Evolutionary conservation across 75 land plant species (phyloP).

Genomic region (Picea glauca): DNA sequence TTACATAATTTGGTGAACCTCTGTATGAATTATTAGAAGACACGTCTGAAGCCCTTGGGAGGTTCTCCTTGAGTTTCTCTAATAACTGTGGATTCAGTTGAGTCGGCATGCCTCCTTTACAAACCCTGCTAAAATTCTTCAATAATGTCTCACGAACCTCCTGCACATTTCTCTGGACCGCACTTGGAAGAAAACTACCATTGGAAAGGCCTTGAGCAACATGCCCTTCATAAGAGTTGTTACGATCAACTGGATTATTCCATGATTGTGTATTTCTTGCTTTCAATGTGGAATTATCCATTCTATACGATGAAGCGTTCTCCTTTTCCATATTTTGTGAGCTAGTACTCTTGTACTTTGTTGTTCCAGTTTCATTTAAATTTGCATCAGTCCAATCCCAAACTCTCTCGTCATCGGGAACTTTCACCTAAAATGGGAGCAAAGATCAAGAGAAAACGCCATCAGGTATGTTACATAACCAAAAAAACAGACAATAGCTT

Average conservation of each 20-base stretch:
- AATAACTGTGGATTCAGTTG: conserved; percentile 2
- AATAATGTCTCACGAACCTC: conserved; percentile 16
- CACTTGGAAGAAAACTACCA: not conserved
- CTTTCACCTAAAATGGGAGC: conserved; percentile 40
- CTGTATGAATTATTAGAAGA: conserved; percentile 10
- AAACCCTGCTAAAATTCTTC: conserved; percentile 19
- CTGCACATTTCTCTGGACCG: conserved; percentile 13
- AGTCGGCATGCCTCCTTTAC: conserved; percentile 10
- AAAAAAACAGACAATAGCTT: not conserved
- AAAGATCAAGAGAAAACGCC: conserved; percentile 19
- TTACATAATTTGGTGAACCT: conserved; percentile 15
- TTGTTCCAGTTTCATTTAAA: conserved; percentile 17
- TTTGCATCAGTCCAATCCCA: conserved; percentile 62
- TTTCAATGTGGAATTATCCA: conserved; percentile 17
- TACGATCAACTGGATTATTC: conserved; percentile 16
- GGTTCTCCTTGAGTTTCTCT: conserved; percentile 11
- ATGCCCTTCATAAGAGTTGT: conserved; percentile 8
- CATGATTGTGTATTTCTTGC: conserved; percentile 17
- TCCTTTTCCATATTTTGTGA: conserved; percentile 24
- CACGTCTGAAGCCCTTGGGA: conserved; percentile 12
- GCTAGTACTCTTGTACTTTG: conserved; percentile 18
- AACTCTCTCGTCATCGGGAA: conserved; percentile 60
- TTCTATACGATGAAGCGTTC: conserved; percentile 5
- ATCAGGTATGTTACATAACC: conserved; percentile 2
- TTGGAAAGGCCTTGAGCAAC: conserved; percentile 8